Conservation (phyloP, 73 alveolate genomes). For the Paramecium octaurelia region DNA sequence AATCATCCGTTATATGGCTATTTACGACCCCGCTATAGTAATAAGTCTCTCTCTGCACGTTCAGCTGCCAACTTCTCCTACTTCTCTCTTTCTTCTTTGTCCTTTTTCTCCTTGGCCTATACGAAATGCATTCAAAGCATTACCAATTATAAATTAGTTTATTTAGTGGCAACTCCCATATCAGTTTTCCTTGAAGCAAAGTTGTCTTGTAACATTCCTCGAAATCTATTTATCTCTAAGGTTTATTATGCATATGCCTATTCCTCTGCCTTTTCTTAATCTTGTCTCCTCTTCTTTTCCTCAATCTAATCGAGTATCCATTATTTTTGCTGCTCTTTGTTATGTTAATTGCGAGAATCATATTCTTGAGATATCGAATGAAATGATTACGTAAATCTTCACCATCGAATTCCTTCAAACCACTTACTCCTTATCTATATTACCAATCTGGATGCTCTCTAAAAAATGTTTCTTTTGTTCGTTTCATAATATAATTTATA, state of each 20-base stretch:
- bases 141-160: constrained; percentile 4
- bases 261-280: constrained; percentile 25
- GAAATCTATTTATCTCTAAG: constrained; percentile 5
- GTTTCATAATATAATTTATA: background rate
- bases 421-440: background rate
- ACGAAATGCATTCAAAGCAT: background rate
- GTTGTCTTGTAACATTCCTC: constrained; percentile 38
- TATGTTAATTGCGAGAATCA: background rate
- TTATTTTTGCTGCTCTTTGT: background rate
- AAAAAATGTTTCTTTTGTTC: background rate
- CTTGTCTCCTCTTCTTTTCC: background rate
- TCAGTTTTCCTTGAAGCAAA: background rate
- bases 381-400: constrained; percentile 14
- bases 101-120: constrained; percentile 43
- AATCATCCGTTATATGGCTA: background rate
- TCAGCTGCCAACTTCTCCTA: background rate
- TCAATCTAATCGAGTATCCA: background rate
- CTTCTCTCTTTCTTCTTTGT: constrained; percentile 6
- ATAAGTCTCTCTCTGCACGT: background rate
- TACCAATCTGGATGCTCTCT: background rate
- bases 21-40: background rate
- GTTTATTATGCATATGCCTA: constrained; percentile 19
- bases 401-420: constrained; percentile 24
- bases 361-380: background rate
- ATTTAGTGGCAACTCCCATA: constrained; percentile 6